phyloP scores from a whole-genome alignment of 345 rosid species.

The Hypericum androsaemum region DNA sequence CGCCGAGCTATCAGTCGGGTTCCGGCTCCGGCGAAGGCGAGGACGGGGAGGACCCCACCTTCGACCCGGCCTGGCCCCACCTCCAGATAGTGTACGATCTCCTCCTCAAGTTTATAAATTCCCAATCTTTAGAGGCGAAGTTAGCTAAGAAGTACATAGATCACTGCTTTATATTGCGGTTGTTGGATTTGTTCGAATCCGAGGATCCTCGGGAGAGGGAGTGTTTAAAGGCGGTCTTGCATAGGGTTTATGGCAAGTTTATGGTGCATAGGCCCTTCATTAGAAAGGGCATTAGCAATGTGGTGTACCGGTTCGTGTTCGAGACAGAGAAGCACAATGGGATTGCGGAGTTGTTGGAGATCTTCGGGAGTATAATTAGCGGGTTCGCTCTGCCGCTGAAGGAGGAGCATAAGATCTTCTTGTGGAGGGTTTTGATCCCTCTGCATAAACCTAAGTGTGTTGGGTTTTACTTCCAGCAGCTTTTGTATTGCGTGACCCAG shows the following conservation, averaged over 20 bases:
- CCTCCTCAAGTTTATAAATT: slow-evolving; percentile 61
- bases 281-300: slow-evolving; percentile 63
- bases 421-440: slow-evolving; percentile 74
- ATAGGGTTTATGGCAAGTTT: slow-evolving; percentile 68
- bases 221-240: slow-evolving; percentile 64
- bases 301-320: slow-evolving; percentile 61
- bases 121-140: slow-evolving; percentile 61
- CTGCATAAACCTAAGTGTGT: slow-evolving; percentile 77
- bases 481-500: slow-evolving; percentile 64
- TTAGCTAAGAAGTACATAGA: slow-evolving; percentile 74
- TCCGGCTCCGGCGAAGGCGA: slow-evolving; percentile 38
- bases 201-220: slow-evolving; percentile 89
- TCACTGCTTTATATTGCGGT: slow-evolving; percentile 63
- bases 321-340: slow-evolving; percentile 81
- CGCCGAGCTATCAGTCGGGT: slow-evolving; percentile 52
- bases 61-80: slow-evolving; percentile 89
- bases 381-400: slow-evolving; percentile 85
- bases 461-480: slow-evolving; percentile 68
- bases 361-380: slow-evolving; percentile 71
- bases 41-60: slow-evolving; percentile 56
- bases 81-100: slow-evolving; percentile 75
- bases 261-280: slow-evolving; percentile 88
- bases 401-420: slow-evolving; percentile 85
- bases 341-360: slow-evolving; percentile 73
- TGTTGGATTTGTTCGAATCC: slow-evolving; percentile 69